Base-by-base conservation (phyloP, 1,284 basidiomycete genomes). In the Irpex lacteus region DNA sequence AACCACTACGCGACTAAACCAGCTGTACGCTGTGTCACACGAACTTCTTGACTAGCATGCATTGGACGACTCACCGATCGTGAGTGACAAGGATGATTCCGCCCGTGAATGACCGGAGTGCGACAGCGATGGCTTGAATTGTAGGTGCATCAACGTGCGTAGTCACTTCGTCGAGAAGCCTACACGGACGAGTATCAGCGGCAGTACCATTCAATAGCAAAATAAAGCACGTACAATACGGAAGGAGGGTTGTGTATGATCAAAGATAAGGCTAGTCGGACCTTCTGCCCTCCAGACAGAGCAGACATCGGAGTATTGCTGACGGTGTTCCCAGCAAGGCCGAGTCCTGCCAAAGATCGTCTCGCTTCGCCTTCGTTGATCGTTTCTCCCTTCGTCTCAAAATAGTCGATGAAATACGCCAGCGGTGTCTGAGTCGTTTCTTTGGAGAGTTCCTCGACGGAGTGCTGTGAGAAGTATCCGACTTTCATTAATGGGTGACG, bases 91-190 rank as follows among this genome's bases (percentile, higher is more conserved):
- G 77, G 8, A 91, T 74, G 36, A 91, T 72, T 0, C 83, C 87
- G 2, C 90, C 89, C 26, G 76, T 75, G 69, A 82, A 92, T 13
- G 72, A 73, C 56, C 79, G 78, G 21, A 91, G 77, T 4, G 86
- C 85, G 7, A 79, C 74, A 0, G 85, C 82, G 2, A 92, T 77
- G 0, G 85, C 86, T 60, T 82, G 76, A 58, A 91, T 86, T 0
- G 88, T 89, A 40, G 85, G 82, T 62, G 82, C 80, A 71, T 92
- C 90, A 44, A 92, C 76, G 75, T 92, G 90, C 18, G 89, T 90
- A 26, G 89, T 87, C 13, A 88, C 83, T 72, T 90, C 89, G 70
- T 91, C 88, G 34, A 87, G 76, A 0, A 88, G 56, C n/a, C 63
- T 65, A 19, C 11, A 34, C 32, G 5, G n/a, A 60, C 65, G 63